A percentile compares a stretch with the other conserved stretches of the same genome.
These are phyloP conservation scores for Prunus kanzakura DNA, from an alignment of 306 rosid species.

Conservation along the genomic window DNA sequence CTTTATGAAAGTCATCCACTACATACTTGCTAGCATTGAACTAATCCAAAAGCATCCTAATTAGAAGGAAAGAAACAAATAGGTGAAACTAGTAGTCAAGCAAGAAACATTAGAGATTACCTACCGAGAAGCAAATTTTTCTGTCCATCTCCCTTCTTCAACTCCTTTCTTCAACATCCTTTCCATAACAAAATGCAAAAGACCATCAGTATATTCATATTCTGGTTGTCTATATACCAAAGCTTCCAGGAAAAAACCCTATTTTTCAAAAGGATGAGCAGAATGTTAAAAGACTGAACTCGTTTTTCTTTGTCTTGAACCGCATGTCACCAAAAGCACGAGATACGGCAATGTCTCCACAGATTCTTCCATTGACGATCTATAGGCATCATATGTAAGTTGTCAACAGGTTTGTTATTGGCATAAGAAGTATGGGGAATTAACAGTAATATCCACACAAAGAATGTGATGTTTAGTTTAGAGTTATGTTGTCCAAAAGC, in stretches of 20 bases:
- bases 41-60: background rate
- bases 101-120: constrained; percentile 31
- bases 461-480: background rate
- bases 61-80: background rate
- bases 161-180: constrained; percentile 94
- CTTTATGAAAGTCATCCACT: background rate
- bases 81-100: constrained; percentile 9
- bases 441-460: background rate
- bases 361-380: constrained; percentile 87
- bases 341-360: constrained; percentile 96
- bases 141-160: constrained; percentile 81
- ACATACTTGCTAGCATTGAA: background rate
- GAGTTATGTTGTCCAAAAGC: background rate
- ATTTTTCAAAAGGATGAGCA: constrained; percentile 17
- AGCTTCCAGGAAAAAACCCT: constrained; percentile 12
- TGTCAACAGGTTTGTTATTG: constrained; percentile 15
- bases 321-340: constrained; percentile 96
- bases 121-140: constrained; percentile 90
- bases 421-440: background rate
- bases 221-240: constrained; percentile 13
- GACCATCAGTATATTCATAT: constrained; percentile 31
- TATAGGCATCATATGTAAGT: constrained; percentile 33
- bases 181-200: constrained; percentile 33
- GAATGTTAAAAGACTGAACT: constrained; percentile 50
- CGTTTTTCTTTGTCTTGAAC: constrained; percentile 90